A percentile compares a stretch with the other conserved stretches of the same genome.
Conservation (phyloP, 2,329 filamentous ascomycete species). For the Byssochlamys sp. region DNA sequence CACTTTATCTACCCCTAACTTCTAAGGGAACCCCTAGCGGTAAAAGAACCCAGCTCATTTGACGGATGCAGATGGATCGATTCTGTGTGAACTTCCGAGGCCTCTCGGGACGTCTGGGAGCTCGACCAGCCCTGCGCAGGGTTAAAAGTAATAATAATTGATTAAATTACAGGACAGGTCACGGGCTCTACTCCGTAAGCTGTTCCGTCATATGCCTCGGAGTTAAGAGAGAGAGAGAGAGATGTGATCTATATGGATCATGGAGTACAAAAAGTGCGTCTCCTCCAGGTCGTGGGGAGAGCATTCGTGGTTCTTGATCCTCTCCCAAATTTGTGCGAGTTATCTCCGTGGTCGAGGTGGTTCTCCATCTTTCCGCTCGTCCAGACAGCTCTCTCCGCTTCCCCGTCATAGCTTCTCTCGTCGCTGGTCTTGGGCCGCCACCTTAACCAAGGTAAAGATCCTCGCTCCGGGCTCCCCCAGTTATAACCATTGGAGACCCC, state of each 20-base stretch:
- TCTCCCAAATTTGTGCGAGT: neutral
- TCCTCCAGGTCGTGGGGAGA: neutral
- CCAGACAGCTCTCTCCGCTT: conserved; percentile 1
- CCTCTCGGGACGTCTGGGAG: neutral
- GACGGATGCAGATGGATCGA: neutral
- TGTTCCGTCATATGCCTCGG: neutral
- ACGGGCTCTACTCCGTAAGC: neutral
- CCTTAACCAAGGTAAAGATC: conserved; percentile 1
- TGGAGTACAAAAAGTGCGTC: neutral
- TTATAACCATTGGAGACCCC: neutral
- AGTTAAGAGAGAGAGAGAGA: neutral
- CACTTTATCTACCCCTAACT: neutral
- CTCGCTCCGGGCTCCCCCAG: neutral
- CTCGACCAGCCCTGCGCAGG: neutral
- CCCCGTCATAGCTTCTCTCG: neutral
- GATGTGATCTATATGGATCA: neutral
- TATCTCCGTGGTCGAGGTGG: neutral
- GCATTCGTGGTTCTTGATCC: neutral
- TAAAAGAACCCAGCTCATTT: neutral
- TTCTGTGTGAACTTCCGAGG: neutral
- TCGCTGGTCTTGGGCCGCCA: neutral
- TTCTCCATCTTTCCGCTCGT: conserved; percentile 1
- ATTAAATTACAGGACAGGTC: neutral
- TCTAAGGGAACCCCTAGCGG: too few species aligned
- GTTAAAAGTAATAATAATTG: neutral